Conservation (phyloP, 306 rosid species). For the Erythrophleum fordii region DNA sequence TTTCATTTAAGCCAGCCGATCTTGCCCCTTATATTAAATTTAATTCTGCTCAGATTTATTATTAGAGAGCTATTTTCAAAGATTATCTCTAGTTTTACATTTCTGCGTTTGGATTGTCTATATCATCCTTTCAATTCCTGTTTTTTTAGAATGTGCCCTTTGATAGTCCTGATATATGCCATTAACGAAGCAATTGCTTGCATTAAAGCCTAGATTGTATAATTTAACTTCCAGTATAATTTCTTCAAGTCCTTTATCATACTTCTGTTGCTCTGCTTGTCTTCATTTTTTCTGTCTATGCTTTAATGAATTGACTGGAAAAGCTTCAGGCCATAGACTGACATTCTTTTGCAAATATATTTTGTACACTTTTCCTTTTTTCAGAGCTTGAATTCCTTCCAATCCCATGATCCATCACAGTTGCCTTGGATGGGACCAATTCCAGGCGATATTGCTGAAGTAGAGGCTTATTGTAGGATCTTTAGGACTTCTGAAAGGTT, state of each 20-base stretch:
- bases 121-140: slow-evolving; percentile 21
- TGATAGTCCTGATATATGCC: neutral
- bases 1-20: no score
- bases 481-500: slow-evolving; percentile 86
- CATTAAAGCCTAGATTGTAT: slow-evolving; percentile 9
- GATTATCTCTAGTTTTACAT: slow-evolving; percentile 3
- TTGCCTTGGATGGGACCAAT: slow-evolving; percentile 85
- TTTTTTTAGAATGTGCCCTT: neutral
- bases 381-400: slow-evolving; percentile 57
- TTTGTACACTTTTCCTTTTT: neutral
- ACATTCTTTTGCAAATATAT: slow-evolving; percentile 34
- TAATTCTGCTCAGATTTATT: neutral
- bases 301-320: slow-evolving; percentile 16
- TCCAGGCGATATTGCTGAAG: slow-evolving; percentile 97
- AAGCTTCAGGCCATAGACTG: slow-evolving; percentile 42
- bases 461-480: slow-evolving; percentile 95
- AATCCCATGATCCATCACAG: slow-evolving; percentile 55
- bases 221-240: neutral
- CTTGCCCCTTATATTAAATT: neutral
- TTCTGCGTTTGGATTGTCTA: slow-evolving; percentile 18
- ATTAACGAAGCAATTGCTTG: neutral
- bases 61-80: neutral
- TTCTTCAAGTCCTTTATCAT: slow-evolving; percentile 12
- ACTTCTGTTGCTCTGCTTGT: neutral
- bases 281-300: slow-evolving; percentile 17